These are phyloP conservation scores for Phytophthora uliginosa DNA, from an alignment of 352 stramenopile genomes.

Conservation along the genomic window DNA sequence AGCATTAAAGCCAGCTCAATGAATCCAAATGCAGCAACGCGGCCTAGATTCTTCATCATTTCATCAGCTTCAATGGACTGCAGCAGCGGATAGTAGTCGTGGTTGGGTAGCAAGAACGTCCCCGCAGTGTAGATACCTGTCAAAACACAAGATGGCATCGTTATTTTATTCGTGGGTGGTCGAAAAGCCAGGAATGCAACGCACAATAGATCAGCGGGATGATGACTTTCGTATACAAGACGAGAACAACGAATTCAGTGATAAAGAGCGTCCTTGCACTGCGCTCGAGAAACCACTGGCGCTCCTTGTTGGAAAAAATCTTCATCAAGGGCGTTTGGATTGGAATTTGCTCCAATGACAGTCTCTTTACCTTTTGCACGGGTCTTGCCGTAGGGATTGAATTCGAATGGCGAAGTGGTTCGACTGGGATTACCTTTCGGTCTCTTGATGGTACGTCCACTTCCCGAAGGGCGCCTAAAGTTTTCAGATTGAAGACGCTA, in stretches of 20 bases:
- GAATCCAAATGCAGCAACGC: conserved; percentile 25
- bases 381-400: neutral
- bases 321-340: neutral
- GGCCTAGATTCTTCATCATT: conserved; percentile 12
- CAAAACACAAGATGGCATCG: neutral
- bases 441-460: neutral
- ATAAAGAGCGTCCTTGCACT: conserved; percentile 20
- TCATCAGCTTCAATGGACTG: conserved; percentile 1
- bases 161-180: neutral
- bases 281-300: conserved; percentile 7
- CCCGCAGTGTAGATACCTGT: conserved; percentile 31
- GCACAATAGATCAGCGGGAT: neutral
- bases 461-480: neutral
- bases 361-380: neutral
- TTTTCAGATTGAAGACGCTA: neutral
- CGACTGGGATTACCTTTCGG: neutral
- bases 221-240: conserved; percentile 40
- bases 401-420: neutral
- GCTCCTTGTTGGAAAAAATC: conserved; percentile 9
- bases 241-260: conserved; percentile 32
- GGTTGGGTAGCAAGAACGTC: conserved; percentile 28
- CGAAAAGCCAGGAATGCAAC: neutral
- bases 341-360: neutral
- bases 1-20: conserved; percentile 29
- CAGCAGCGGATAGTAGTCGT: conserved; percentile 35